phyloP scores from a whole-genome alignment of 441 rosid species.

The Populus hybrid region DNA sequence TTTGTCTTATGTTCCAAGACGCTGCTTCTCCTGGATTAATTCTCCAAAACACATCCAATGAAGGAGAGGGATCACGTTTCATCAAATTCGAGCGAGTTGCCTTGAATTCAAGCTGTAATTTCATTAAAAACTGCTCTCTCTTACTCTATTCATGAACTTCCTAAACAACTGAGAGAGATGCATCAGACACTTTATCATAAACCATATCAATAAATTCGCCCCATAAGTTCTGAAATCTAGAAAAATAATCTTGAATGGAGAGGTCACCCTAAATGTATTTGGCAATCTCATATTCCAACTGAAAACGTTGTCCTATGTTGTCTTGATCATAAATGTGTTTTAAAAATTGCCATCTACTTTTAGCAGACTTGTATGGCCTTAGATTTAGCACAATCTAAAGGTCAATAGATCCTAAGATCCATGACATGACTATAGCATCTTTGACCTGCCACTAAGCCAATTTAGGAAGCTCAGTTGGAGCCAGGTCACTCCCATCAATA shows the following conservation, averaged over 20 bases:
- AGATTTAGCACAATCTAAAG: not conserved
- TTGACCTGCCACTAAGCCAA: not conserved
- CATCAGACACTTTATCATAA: not conserved
- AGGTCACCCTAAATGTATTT: not conserved
- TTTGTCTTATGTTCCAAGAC: not conserved
- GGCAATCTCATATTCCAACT: not conserved
- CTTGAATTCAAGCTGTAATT: not conserved
- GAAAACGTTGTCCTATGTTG: not conserved
- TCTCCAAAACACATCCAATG: not conserved
- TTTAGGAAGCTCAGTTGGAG: not conserved
- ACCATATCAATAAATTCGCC: not conserved
- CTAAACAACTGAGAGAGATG: not conserved
- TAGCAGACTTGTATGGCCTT: not conserved
- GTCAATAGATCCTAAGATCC: not conserved
- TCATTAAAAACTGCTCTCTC: not conserved
- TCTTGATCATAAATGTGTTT: too few relatives aligned
- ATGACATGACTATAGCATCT: not conserved
- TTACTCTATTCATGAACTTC: not conserved
- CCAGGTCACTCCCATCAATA: not conserved
- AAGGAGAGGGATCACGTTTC: not conserved
- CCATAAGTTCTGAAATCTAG: not conserved
- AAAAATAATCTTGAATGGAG: not conserved
- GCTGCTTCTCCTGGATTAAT: not conserved
- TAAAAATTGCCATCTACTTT: too few relatives aligned
- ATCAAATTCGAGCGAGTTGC: not conserved